Conservation (phyloP, 1,139 yeast species). For the Magnusiomyces ingens region DNA sequence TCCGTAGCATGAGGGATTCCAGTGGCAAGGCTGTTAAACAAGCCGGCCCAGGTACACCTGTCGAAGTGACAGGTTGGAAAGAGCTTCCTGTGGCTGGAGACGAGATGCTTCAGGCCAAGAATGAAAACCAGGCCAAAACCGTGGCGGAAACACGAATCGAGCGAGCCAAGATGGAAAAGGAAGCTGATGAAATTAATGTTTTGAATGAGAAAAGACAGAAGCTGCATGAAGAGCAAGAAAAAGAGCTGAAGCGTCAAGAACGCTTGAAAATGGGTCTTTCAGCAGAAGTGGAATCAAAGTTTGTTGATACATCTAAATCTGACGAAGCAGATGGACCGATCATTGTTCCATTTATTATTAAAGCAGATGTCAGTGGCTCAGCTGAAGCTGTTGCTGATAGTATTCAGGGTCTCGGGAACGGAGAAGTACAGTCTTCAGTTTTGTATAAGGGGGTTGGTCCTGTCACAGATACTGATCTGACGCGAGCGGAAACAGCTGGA, state of each 20-base stretch:
- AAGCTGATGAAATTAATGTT: slow-evolving; percentile 58
- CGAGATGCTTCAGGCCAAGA: slow-evolving; percentile 65
- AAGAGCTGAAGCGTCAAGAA: slow-evolving; percentile 27
- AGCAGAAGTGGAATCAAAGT: slow-evolving; percentile 30
- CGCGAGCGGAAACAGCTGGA: slow-evolving; percentile 67
- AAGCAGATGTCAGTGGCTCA: slow-evolving; percentile 81
- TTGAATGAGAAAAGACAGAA: slow-evolving; percentile 50
- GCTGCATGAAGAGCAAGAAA: slow-evolving; percentile 41
- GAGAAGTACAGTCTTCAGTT: slow-evolving; percentile 65
- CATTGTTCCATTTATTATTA: slow-evolving; percentile 58
- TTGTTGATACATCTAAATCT: slow-evolving; percentile 9
- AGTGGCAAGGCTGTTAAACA: slow-evolving; percentile 52
- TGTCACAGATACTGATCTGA: slow-evolving; percentile 77
- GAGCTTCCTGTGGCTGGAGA: slow-evolving; percentile 92
- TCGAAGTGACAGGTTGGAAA: slow-evolving; percentile 92
- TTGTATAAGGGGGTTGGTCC: slow-evolving; percentile 75
- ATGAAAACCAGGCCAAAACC: slow-evolving; percentile 68
- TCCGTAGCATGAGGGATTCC: slow-evolving; percentile 76
- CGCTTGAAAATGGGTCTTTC: slow-evolving; percentile 31
- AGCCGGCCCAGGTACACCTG: slow-evolving; percentile 89
- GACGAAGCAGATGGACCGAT: slow-evolving; percentile 32
- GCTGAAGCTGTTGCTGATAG: slow-evolving; percentile 66
- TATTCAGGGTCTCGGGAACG: slow-evolving; percentile 74
- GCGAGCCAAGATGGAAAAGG: slow-evolving; percentile 51
- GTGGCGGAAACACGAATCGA: slow-evolving; percentile 59